A percentile compares a stretch with the other conserved stretches of the same genome.
These are phyloP conservation scores for Ceratobasidium sp. DNA, from an alignment of 1,284 basidiomycete species.

Conservation along the genomic window DNA sequence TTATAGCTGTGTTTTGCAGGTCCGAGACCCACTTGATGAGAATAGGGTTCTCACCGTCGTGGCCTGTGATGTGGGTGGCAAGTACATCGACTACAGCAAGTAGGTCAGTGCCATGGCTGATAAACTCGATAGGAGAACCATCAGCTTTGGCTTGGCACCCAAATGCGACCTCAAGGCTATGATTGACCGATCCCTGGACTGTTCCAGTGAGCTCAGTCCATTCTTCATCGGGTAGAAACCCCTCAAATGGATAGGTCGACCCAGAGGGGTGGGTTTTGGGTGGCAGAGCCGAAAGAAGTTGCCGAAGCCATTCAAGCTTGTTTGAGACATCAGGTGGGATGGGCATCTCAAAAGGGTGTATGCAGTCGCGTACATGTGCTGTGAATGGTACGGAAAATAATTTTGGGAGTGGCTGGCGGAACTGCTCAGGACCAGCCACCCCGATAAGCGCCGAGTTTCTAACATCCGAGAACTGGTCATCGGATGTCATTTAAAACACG, in stretches of 20 bases:
- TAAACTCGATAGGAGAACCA: conserved; percentile 2
- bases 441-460: too few species aligned
- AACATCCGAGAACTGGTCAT: too few species aligned
- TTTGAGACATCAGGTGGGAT: background rate
- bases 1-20: background rate
- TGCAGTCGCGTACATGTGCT: too few species aligned
- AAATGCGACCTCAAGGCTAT: conserved; percentile 4
- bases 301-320: background rate
- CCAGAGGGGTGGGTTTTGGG: conserved; percentile 3
- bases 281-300: background rate
- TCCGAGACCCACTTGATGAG: conserved; percentile 7
- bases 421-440: too few species aligned
- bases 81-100: conserved; percentile 23
- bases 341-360: background rate
- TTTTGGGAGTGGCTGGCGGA: too few species aligned
- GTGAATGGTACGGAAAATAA: too few species aligned
- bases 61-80: background rate
- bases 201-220: background rate
- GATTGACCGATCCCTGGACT: conserved; percentile 13
- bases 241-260: background rate
- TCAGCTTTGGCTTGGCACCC: background rate
- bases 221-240: background rate
- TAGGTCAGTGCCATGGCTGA: conserved; percentile 1
- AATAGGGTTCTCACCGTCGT: conserved; percentile 6
- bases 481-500: too few species aligned